Conservation (phyloP, 2,329 filamentous ascomycete species). For the Bipolaris bicolor region DNA sequence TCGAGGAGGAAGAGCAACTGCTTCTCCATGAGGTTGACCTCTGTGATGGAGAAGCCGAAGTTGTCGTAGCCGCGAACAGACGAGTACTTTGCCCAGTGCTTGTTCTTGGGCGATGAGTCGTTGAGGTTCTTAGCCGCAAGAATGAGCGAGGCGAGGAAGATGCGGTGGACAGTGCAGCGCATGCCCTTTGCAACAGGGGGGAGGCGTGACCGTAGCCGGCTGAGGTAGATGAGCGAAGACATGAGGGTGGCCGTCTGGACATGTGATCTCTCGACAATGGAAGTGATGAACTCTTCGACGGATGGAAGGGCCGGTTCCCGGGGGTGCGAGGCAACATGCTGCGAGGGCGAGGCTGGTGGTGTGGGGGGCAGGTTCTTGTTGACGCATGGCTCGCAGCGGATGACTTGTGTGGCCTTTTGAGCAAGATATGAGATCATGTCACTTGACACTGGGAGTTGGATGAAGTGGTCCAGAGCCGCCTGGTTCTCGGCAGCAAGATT, state of each 20-base stretch:
- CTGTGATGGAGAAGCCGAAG: constrained; percentile 91
- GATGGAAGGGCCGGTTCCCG: constrained; percentile 68
- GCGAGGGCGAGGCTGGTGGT: constrained; percentile 64
- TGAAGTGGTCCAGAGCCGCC: constrained; percentile 77
- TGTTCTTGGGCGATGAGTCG: constrained; percentile 99
- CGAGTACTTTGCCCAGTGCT: constrained; percentile 98
- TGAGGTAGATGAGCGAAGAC: constrained; percentile 94
- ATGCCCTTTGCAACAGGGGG: constrained; percentile 96
- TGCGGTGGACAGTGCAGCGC: constrained; percentile 94
- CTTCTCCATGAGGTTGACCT: constrained; percentile 99
- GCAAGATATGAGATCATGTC: constrained; percentile 82
- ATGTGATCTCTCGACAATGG: constrained; percentile 88
- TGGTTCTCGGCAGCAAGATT: constrained; percentile 63
- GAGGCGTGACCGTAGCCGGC: constrained; percentile 79
- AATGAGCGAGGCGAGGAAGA: constrained; percentile 90
- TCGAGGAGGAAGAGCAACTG: constrained; percentile 93
- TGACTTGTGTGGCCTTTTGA: constrained; percentile 75
- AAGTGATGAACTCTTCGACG: constrained; percentile 88
- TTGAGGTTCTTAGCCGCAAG: constrained; percentile 95
- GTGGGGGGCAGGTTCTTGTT: constrained; percentile 62
- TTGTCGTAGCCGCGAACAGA: constrained; percentile 72
- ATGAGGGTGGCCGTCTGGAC: constrained; percentile 97
- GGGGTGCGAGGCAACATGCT: constrained; percentile 56
- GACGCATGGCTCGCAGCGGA: constrained; percentile 70
- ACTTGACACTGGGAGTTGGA: constrained; percentile 75